A percentile compares a stretch with the other conserved stretches of the same genome.
phyloP scores from a whole-genome alignment of 495 filamentous ascomycete genomes.

The Aspergillus kassunensis region DNA sequence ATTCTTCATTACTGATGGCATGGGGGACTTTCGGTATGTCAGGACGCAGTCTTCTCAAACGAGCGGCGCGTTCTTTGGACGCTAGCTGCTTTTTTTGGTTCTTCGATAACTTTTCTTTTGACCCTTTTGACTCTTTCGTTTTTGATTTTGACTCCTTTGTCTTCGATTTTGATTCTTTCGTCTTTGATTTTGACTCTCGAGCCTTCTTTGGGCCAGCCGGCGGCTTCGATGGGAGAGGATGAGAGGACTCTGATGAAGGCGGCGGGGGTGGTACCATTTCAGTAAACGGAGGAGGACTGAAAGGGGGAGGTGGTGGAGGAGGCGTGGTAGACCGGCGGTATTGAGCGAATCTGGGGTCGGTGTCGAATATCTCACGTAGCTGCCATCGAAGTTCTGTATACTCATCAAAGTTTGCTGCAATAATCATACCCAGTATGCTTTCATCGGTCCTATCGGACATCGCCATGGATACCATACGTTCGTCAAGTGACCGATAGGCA shows the following conservation, averaged over 20 bases:
- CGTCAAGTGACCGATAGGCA: constrained; percentile 53
- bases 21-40: constrained; percentile 22
- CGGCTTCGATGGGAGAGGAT: constrained; percentile 15
- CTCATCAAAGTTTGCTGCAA: constrained; percentile 68
- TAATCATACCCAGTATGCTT: constrained; percentile 61
- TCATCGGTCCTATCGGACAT: constrained; percentile 22
- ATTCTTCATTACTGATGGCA: constrained; percentile 24
- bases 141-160: constrained; percentile 19
- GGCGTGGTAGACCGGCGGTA: constrained; percentile 27
- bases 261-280: constrained; percentile 24
- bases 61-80: constrained; percentile 26
- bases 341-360: constrained; percentile 33
- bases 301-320: constrained; percentile 30
- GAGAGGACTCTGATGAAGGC: constrained; percentile 4
- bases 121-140: background rate
- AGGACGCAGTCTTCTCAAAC: constrained; percentile 28
- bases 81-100: constrained; percentile 21
- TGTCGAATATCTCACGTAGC: constrained; percentile 44
- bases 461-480: constrained; percentile 49
- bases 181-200: constrained; percentile 18
- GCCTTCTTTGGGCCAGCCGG: constrained; percentile 8
- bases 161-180: constrained; percentile 10
- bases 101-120: constrained; percentile 24
- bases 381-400: constrained; percentile 61
- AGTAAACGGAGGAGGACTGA: constrained; percentile 19